These are phyloP conservation scores for Fragaria ananassa DNA, from an alignment of 306 rosid genomes.

Conservation along the genomic window DNA sequence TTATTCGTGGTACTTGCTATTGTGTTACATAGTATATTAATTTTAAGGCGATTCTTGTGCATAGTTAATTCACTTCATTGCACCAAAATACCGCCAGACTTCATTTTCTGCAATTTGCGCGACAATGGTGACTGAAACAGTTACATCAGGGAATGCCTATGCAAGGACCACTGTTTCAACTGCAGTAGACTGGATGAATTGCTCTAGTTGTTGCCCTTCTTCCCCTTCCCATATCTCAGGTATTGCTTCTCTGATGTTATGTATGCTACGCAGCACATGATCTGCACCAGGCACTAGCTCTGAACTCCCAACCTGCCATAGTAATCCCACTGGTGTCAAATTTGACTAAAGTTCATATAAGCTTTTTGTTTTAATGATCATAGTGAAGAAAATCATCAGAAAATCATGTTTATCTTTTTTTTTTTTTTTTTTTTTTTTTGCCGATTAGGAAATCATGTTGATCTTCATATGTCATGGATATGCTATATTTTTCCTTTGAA, in stretches of 20 bases:
- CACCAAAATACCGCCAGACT: background rate
- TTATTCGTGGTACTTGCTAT: background rate
- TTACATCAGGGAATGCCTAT: slow-evolving; percentile 11
- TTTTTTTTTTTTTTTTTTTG: background rate
- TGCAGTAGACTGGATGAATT: slow-evolving; percentile 35
- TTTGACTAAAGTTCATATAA: background rate
- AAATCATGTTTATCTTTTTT: background rate
- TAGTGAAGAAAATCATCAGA: background rate
- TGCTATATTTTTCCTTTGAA: background rate
- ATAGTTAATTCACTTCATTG: slow-evolving; percentile 8
- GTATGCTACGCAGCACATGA: slow-evolving; percentile 71
- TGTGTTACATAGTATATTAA: background rate
- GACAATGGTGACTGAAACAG: background rate
- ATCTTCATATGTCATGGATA: background rate
- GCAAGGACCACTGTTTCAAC: slow-evolving; percentile 39
- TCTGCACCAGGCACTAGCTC: slow-evolving; percentile 73
- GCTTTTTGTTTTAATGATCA: background rate
- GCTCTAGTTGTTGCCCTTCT: slow-evolving; percentile 25
- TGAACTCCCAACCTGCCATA: slow-evolving; percentile 70
- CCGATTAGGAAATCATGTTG: background rate
- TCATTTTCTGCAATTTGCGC: background rate
- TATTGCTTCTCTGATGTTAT: slow-evolving; percentile 77
- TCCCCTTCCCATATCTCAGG: slow-evolving; percentile 71
- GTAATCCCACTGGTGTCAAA: background rate
- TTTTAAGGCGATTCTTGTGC: background rate